phyloP scores from a whole-genome alignment of 2,329 filamentous ascomycete species.

The Metarhizium guizhouense region DNA sequence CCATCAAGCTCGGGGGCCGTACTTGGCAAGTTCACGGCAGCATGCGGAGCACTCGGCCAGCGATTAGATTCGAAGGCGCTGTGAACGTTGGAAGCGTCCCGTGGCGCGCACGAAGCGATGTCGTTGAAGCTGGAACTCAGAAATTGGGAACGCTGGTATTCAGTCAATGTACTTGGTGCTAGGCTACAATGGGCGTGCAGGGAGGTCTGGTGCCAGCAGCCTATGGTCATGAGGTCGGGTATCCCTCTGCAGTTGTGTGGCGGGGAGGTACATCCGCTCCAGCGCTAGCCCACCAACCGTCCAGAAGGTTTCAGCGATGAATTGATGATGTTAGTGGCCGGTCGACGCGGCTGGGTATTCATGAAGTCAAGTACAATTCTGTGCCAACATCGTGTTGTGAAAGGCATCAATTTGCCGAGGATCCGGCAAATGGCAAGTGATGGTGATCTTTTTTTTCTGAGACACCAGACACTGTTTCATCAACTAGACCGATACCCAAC shows the following conservation, averaged over 20 bases:
- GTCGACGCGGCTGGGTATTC: no score
- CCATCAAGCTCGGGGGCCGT: neutral
- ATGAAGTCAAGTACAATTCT: no score
- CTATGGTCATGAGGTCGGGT: slow-evolving; percentile 1
- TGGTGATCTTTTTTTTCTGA: neutral
- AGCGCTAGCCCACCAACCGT: neutral
- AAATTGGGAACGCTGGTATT: neutral
- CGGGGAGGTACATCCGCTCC: neutral
- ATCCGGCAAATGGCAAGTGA: no score
- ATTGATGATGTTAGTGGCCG: no score
- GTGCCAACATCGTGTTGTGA: no score
- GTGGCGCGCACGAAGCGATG: neutral
- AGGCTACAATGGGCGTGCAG: neutral
- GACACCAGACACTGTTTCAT: neutral
- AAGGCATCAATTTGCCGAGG: no score
- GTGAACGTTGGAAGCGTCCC: neutral
- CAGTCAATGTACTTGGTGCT: neutral
- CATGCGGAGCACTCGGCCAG: neutral
- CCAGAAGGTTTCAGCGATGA: neutral
- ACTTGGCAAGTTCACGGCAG: neutral
- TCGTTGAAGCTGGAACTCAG: neutral
- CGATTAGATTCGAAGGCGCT: neutral
- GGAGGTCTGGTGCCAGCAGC: neutral
- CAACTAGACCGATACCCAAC: neutral
- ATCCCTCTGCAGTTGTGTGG: neutral